phyloP scores from a whole-genome alignment of 2,329 filamentous ascomycete species.

The Elsinoe perseae region DNA sequence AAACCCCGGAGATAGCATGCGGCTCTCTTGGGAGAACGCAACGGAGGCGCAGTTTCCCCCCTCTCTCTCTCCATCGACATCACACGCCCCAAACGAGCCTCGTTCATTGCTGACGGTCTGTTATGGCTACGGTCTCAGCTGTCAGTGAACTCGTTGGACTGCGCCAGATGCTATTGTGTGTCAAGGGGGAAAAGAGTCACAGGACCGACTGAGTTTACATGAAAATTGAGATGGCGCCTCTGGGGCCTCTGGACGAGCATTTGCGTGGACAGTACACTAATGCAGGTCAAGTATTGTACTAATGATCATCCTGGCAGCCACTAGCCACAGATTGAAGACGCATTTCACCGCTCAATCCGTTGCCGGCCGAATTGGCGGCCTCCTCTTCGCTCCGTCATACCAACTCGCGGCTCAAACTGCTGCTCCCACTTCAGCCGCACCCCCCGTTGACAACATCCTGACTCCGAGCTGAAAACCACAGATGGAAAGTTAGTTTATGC shows the following conservation, averaged over 20 bases:
- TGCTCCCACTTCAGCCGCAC: background rate
- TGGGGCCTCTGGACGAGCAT: background rate
- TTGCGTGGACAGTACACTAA: background rate
- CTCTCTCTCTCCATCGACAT: background rate
- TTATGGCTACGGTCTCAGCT: background rate
- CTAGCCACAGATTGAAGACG: background rate
- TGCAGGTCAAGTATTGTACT: constrained; percentile 6
- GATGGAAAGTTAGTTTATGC: background rate
- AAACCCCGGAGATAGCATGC: background rate
- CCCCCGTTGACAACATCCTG: background rate
- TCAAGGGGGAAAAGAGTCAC: background rate
- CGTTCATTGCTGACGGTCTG: background rate
- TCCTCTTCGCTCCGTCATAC: background rate
- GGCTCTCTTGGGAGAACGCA: background rate
- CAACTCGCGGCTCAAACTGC: constrained; percentile 1
- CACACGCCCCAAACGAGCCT: constrained; percentile 9
- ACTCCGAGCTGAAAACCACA: background rate
- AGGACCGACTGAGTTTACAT: background rate
- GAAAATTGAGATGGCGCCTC: background rate
- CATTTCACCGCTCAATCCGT: constrained; percentile 7
- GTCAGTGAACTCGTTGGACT: background rate
- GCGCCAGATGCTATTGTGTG: background rate
- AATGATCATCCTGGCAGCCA: background rate
- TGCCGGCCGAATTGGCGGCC: constrained; percentile 12
- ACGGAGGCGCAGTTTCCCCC: background rate